These are phyloP conservation scores for Limonium bicolor DNA, from an alignment of 148 eudicot species.

Conservation along the genomic window DNA sequence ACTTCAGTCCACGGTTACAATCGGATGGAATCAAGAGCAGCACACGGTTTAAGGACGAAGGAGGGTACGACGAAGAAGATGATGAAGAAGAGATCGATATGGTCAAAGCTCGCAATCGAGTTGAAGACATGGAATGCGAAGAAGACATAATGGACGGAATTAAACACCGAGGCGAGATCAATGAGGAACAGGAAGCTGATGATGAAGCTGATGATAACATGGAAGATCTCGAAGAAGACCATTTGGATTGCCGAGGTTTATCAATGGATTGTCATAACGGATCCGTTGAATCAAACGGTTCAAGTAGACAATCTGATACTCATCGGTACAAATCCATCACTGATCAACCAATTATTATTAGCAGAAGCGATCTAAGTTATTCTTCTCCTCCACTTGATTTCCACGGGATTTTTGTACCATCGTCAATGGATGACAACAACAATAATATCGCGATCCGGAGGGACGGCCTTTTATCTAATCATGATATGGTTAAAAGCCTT, in stretches of 20 bases:
- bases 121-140: constrained; percentile 5
- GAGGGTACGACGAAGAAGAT: no score
- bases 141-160: constrained; percentile 6
- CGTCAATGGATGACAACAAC: no score
- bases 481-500: no score
- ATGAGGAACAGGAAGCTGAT: background rate
- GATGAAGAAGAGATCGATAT: background rate
- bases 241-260: constrained; percentile 8
- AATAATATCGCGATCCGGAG: no score
- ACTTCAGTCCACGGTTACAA: constrained; percentile 12
- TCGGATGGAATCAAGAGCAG: constrained; percentile 4
- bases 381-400: no score
- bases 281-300: constrained; percentile 21
- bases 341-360: background rate
- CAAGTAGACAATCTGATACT: constrained; percentile 15
- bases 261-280: constrained; percentile 27
- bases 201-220: background rate
- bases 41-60: constrained; percentile 4
- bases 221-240: background rate
- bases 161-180: background rate
- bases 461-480: no score
- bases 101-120: constrained; percentile 1
- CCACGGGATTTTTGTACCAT: no score
- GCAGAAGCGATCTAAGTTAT: no score
- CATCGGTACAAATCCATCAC: constrained; percentile 12